Evolutionary conservation across 371 early-diverging fungal genomes (phyloP).

Genomic region (Coemansia sp.): DNA sequence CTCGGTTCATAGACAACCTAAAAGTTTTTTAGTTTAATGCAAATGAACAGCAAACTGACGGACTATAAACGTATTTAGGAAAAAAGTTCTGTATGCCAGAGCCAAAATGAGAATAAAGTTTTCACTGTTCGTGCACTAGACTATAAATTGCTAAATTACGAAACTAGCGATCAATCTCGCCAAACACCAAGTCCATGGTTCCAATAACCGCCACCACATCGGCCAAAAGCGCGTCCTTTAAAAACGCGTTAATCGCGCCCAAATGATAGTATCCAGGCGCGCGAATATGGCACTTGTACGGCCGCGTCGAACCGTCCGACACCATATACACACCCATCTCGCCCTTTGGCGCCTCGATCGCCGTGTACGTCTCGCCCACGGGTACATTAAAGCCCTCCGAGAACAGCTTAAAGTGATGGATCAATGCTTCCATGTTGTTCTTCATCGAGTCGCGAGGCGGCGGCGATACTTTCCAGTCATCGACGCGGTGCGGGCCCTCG

Average conservation of each 20-base stretch:
- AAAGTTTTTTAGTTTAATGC: too few species aligned
- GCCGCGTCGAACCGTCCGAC: constrained; percentile 87
- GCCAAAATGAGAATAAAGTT: too few species aligned
- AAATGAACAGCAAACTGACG: too few species aligned
- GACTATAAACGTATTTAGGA: too few species aligned
- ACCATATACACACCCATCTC: constrained; percentile 93
- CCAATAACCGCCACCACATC: constrained; percentile 95
- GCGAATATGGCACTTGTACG: constrained; percentile 96
- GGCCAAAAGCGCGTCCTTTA: constrained; percentile 87
- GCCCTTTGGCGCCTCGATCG: constrained; percentile 97
- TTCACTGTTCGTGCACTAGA: too few species aligned
- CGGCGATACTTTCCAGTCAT: constrained; percentile 96
- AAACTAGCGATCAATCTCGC: constrained; percentile 5
- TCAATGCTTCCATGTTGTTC: constrained; percentile 97
- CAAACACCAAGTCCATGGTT: constrained; percentile 91
- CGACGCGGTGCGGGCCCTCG: constrained; percentile 90
- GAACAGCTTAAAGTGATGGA: constrained; percentile 97
- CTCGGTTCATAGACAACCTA: too few species aligned
- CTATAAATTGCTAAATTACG: too few species aligned
- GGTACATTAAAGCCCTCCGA: constrained; percentile 97
- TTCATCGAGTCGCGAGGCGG: constrained; percentile 95
- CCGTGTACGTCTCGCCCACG: constrained; percentile 95
- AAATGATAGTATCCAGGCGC: constrained; percentile 98
- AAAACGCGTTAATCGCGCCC: constrained; percentile 86
- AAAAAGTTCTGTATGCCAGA: too few species aligned